phyloP scores from a whole-genome alignment of 1,284 basidiomycete genomes.

The Tranzscheliella williamsii region DNA sequence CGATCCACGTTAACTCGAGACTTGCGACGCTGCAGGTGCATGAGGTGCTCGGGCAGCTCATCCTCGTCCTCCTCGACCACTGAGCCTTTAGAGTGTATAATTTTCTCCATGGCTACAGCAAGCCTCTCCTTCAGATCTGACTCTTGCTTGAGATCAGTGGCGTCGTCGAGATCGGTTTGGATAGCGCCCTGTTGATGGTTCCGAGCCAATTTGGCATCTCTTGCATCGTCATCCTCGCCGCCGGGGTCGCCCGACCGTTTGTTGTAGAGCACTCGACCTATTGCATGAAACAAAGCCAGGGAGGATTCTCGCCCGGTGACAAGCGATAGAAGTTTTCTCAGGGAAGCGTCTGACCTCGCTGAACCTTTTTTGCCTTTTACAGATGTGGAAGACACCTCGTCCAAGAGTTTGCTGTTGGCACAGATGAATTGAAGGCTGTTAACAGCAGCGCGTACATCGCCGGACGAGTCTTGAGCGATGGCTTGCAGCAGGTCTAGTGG shows the following conservation, averaged over 20 bases:
- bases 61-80: neutral
- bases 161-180: conserved; percentile 2
- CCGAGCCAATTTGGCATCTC: neutral
- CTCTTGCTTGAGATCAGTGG: neutral
- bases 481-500: conserved; percentile 10
- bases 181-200: too few relatives aligned
- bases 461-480: conserved; percentile 77
- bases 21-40: conserved; percentile 68
- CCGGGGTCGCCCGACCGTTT: conserved; percentile 70
- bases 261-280: conserved; percentile 93
- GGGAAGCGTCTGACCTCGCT: neutral
- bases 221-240: conserved; percentile 18
- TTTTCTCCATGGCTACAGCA: conserved; percentile 6
- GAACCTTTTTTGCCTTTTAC: neutral
- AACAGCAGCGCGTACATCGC: conserved; percentile 88
- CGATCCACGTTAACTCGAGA: conserved; percentile 18
- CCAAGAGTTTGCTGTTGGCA: conserved; percentile 35
- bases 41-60: conserved; percentile 66
- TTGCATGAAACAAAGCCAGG: conserved; percentile 83
- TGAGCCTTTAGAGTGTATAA: conserved; percentile 2
- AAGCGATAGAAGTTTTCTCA: conserved; percentile 11
- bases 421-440: conserved; percentile 83
- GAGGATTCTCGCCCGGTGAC: conserved; percentile 72
- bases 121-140: neutral
- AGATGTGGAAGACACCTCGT: neutral